Base-by-base conservation (phyloP, 2,329 filamentous ascomycete genomes). In the Aspergillus sp. region DNA sequence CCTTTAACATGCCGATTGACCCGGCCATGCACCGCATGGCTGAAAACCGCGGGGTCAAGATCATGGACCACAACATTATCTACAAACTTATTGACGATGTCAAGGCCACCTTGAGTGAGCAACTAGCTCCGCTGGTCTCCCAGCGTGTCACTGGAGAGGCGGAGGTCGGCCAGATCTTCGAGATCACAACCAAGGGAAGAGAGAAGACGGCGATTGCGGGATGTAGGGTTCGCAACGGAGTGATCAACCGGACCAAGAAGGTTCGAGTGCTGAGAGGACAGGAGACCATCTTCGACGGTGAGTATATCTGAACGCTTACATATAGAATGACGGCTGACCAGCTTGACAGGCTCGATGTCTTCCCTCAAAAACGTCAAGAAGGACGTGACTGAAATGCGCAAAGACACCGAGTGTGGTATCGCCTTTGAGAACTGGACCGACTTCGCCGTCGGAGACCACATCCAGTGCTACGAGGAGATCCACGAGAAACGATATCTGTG, bases 341-440 rank as follows among this genome's bases (percentile, higher is more conserved):
- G 58, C 45, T 38, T 29, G 5, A 25, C 52, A 96, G 93, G 92
- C 59, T 81, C 81, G 47, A 83, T 97, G 41, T 81, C 84, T 16
- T 89, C 89, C 1, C 83, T 99, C 53, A 97, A 94, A 76, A 89
- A 95, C 65, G 85, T 88, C 70, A 97, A 97, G 80, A 95, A 95
- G 70, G 90, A 97, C 59, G 89, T 94, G 25, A 78, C 79, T 43
- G 90, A 96, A 66, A 94, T 96, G 85, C 86, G 85, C 64, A 97
- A 96, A 74, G 92, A 91, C 53, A 84, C 82, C n/a, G 94, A 99
- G 73, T 99, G 94, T 64, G 94, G 94, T 60, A 87, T 99, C 60
- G 86, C 84, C 48, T 93, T 99, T 64, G 85, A 88, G 3, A 81
- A 79, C 29, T 99, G 91, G 85, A 80, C 88, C 45, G 88, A 85